A percentile compares a stretch with the other conserved stretches of the same genome.
These are phyloP conservation scores for Dysphania ambrosioides DNA, from an alignment of 148 eudicot species.

Conservation along the genomic window DNA sequence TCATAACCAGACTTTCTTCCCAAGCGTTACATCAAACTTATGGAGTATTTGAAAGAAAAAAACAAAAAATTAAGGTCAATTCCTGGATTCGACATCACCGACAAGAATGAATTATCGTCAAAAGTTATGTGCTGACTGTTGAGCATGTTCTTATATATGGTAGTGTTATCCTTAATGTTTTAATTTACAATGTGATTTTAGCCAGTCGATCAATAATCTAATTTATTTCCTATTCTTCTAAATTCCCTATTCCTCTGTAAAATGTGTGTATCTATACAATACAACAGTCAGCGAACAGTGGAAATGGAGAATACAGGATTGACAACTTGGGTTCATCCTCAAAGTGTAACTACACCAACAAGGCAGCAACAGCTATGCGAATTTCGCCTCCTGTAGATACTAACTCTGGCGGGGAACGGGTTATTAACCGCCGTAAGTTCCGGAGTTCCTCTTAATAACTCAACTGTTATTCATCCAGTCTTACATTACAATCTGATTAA, in stretches of 20 bases:
- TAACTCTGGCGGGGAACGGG: slow-evolving; percentile 33
- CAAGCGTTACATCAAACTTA: too few relatives aligned
- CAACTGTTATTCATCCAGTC: not conserved
- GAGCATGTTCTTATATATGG: not conserved
- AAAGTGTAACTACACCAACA: slow-evolving; percentile 39
- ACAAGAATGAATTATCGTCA: not conserved
- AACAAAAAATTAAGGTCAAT: too few relatives aligned
- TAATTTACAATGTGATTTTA: too few relatives aligned
- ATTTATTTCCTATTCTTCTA: too few relatives aligned
- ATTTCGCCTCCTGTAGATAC: slow-evolving; percentile 30
- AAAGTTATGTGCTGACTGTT: not conserved
- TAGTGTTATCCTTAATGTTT: too few relatives aligned
- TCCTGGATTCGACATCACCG: not conserved
- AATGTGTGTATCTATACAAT: too few relatives aligned
- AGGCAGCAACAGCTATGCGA: slow-evolving; percentile 35
- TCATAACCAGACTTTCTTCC: too few relatives aligned
- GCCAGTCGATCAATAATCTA: too few relatives aligned
- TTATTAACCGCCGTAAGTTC: slow-evolving; percentile 59
- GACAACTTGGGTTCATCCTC: slow-evolving; percentile 61
- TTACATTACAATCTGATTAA: not conserved
- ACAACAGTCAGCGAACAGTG: slow-evolving; percentile 50
- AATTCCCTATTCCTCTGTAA: too few relatives aligned
- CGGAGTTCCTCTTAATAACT: not conserved
- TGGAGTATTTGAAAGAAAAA: too few relatives aligned
- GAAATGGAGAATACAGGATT: slow-evolving; percentile 43